Evolutionary conservation across 2,329 filamentous ascomycete genomes (phyloP).

Genomic region (Fusarium proliferatum): DNA sequence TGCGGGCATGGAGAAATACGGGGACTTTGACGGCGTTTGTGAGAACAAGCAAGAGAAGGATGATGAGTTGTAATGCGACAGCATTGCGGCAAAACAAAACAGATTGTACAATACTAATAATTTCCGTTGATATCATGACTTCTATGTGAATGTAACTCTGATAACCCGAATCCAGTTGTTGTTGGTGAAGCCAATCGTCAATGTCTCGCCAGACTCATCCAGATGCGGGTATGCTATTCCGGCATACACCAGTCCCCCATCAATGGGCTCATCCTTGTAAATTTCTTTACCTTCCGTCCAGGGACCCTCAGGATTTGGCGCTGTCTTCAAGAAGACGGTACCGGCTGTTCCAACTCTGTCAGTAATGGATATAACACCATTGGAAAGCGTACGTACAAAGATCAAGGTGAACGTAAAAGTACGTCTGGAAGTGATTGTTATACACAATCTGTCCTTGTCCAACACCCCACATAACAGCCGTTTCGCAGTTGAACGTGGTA

Average conservation of each 20-base stretch:
- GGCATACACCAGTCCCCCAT: constrained; percentile 49
- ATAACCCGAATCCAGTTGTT: constrained; percentile 54
- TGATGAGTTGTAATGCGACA: constrained; percentile 21
- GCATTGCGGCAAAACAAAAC: not conserved
- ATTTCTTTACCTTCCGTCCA: constrained; percentile 52
- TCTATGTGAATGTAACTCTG: constrained; percentile 30
- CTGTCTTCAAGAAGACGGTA: constrained; percentile 25
- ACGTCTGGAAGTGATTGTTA: constrained; percentile 49
- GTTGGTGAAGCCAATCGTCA: constrained; percentile 55
- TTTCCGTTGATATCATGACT: fast-evolving
- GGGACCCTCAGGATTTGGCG: constrained; percentile 48
- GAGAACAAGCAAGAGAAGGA: constrained; percentile 29
- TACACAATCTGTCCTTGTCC: constrained; percentile 55
- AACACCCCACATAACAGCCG: constrained; percentile 52
- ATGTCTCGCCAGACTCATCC: constrained; percentile 49
- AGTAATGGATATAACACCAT: fast-evolving
- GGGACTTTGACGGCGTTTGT: constrained; percentile 38
- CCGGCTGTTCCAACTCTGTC: not conserved
- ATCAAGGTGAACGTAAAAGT: constrained; percentile 50
- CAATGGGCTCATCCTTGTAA: constrained; percentile 49
- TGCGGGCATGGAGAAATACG: constrained; percentile 35
- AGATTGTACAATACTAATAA: not conserved
- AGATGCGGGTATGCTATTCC: constrained; percentile 54
- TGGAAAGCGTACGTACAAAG: constrained; percentile 6
- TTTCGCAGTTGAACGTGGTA: constrained; percentile 48